Evolutionary conservation across 768 basidiomycete genomes (phyloP), one percentile per base, ranked within the genome.

Genomic region (Polyporus arcularius): DNA sequence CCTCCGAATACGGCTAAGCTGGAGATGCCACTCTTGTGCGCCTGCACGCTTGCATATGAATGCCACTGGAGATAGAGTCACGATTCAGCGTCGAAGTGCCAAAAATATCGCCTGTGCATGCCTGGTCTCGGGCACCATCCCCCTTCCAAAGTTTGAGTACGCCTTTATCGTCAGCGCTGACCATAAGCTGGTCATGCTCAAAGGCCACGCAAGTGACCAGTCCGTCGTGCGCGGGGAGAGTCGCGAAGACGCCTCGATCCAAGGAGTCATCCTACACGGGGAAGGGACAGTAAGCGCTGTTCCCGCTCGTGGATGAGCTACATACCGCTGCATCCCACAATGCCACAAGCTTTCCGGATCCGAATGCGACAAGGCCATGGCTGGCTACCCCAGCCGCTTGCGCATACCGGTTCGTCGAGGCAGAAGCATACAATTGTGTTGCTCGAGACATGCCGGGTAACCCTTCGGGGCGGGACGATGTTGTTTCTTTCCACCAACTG

Each of bases 101-200:
- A 57, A 38, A 51, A 58, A 55, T 52, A 69, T 77, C 66, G 78
- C 74, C 79, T 72, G 65, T 69, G 71, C 71, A 67, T 77, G 70
- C 69, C 66, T 71, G 63, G 0, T 65, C 61, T 42, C 68, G 73
- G 71, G 63, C 71, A 45, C 69, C 12, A 28, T 48, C 21, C 3
- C 28, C 65, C 53, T 63, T 76, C 94, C 95, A 96, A 38, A 84
- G 71, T 40, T 80, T 78, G 11, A 94, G 67, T 9, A 73, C 71
- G 2, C 96, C 96, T 60, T 79, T 80, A 58, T 92, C 86, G 72
- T 97, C 95, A 50, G 88, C 90, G 52, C 85, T 89, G 40, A 87
- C 74, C 59, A 98, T 76, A 4, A 73, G 50, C 9, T 79, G 73
- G 15, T 82, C 73, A 4, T 75, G 70, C 7, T 87, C 65, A 68